Conservation (phyloP, 345 rosid species). For the Citrus glauca region DNA sequence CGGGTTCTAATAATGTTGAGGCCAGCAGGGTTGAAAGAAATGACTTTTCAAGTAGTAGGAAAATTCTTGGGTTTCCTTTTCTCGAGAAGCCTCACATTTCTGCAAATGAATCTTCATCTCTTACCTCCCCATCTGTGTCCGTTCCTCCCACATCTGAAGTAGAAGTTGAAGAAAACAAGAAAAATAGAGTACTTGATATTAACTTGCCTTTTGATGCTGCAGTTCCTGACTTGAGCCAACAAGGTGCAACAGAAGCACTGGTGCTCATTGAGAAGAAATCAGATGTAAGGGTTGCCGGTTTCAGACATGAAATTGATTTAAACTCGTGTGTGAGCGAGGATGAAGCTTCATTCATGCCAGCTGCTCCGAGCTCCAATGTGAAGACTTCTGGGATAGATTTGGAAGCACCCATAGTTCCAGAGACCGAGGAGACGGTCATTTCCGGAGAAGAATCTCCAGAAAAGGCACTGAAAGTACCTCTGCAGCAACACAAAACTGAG, state of each 20-base stretch:
- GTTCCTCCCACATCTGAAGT: slow-evolving; percentile 34
- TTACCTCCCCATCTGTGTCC: slow-evolving; percentile 29
- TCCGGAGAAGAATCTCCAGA: slow-evolving; percentile 30
- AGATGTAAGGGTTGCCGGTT: slow-evolving; percentile 28
- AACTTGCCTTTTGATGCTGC: slow-evolving; percentile 73
- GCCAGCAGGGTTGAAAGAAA: slow-evolving; percentile 29
- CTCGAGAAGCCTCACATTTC: slow-evolving; percentile 33
- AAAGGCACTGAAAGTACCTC: slow-evolving; percentile 26
- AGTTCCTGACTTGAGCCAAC: slow-evolving; percentile 37
- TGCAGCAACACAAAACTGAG: slow-evolving; percentile 29
- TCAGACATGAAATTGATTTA: slow-evolving; percentile 63
- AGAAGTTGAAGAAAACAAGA: slow-evolving; percentile 33
- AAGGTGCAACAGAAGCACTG: slow-evolving; percentile 28
- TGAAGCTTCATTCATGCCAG: slow-evolving; percentile 44
- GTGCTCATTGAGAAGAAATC: slow-evolving; percentile 32
- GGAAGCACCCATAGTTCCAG: slow-evolving; percentile 65
- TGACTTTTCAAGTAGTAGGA: slow-evolving; percentile 34
- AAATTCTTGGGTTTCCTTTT: slow-evolving; percentile 54
- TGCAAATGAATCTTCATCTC: slow-evolving; percentile 37
- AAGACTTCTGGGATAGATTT: slow-evolving; percentile 61
- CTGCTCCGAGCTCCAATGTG: slow-evolving; percentile 25
- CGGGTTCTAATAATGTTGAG: slow-evolving; percentile 36
- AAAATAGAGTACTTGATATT: slow-evolving; percentile 53
- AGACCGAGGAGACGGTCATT: slow-evolving; percentile 44
- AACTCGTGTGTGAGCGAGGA: slow-evolving; percentile 61